A percentile compares a stretch with the other conserved stretches of the same genome.
Evolutionary conservation across 495 filamentous ascomycete genomes (phyloP).

Genomic region (Aspergillus coremiiformis): DNA sequence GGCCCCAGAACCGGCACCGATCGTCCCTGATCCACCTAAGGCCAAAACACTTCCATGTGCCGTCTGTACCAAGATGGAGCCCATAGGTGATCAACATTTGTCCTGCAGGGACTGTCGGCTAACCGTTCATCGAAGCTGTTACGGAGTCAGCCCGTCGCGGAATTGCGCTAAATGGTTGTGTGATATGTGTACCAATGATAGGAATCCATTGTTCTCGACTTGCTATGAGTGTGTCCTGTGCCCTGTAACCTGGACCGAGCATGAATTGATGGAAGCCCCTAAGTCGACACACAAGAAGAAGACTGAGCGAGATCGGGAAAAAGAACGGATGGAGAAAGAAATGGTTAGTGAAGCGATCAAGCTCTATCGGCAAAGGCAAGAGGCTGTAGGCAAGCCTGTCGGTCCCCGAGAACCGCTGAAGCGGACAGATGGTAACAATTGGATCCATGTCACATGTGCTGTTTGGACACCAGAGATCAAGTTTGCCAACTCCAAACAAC

Average conservation of each 20-base stretch:
- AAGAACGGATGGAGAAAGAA: conserved; percentile 77
- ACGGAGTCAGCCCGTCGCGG: conserved; percentile 69
- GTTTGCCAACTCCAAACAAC: conserved; percentile 71
- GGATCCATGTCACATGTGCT: conserved; percentile 94
- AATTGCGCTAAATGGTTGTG: conserved; percentile 80
- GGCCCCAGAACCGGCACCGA: conserved; percentile 47
- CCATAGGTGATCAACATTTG: conserved; percentile 61
- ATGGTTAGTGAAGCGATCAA: conserved; percentile 64
- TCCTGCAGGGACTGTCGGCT: conserved; percentile 79
- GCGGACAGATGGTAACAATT: conserved; percentile 87
- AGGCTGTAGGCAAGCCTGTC: conserved; percentile 68
- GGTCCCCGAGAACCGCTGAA: conserved; percentile 89
- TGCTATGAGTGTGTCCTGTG: conserved; percentile 90
- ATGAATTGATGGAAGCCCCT: conserved; percentile 76
- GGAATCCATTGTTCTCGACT: conserved; percentile 76
- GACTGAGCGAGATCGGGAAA: conserved; percentile 83
- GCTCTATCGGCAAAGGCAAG: conserved; percentile 74
- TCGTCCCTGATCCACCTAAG: conserved; percentile 65
- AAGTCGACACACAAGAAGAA: conserved; percentile 88
- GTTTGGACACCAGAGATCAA: conserved; percentile 88
- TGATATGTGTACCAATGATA: conserved; percentile 92
- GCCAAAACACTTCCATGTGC: conserved; percentile 75
- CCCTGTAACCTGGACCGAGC: conserved; percentile 62
- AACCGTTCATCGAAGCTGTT: conserved; percentile 90
- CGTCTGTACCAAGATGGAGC: conserved; percentile 70